These are phyloP conservation scores for Lathyrus tuberosus DNA, from an alignment of 306 rosid genomes.

Conservation along the genomic window DNA sequence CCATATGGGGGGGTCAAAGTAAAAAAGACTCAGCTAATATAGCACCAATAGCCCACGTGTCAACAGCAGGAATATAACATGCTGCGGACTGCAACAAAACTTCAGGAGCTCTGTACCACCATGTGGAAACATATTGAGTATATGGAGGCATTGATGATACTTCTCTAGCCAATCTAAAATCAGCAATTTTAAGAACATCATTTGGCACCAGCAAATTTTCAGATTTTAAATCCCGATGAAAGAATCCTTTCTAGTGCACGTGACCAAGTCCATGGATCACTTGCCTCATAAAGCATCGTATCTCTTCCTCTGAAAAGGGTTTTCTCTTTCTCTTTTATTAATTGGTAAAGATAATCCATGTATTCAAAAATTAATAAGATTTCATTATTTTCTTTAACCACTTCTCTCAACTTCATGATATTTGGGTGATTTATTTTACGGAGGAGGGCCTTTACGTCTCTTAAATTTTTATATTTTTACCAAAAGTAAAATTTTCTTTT, in stretches of 20 bases:
- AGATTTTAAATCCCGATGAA: constrained; percentile 87
- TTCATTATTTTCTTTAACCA: constrained; percentile 69
- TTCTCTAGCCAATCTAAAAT: constrained; percentile 91
- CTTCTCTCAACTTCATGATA: constrained; percentile 83
- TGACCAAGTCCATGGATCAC: constrained; percentile 71
- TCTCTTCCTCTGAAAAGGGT: constrained; percentile 76
- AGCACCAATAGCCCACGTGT: constrained; percentile 95
- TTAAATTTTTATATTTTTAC: constrained; percentile 76
- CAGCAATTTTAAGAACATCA: constrained; percentile 78
- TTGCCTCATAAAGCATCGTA: constrained; percentile 71
- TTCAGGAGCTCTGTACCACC: constrained; percentile 96
- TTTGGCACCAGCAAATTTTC: constrained; percentile 86
- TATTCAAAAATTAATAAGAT: constrained; percentile 80
- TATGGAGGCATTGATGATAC: constrained; percentile 83
- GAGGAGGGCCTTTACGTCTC: constrained; percentile 86
- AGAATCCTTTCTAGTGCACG: constrained; percentile 73
- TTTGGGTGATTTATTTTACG: constrained; percentile 76
- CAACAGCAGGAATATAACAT: constrained; percentile 80
- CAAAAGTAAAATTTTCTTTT: constrained; percentile 85
- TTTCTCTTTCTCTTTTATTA: constrained; percentile 70
- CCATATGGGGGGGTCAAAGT: constrained; percentile 82
- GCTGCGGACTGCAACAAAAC: constrained; percentile 76
- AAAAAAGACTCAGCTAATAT: constrained; percentile 85
- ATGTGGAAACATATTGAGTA: constrained; percentile 91
- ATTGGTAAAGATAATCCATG: constrained; percentile 83